These are phyloP conservation scores for Lipomyces yamadae DNA, from an alignment of 805 yeast species.

Conservation along the genomic window DNA sequence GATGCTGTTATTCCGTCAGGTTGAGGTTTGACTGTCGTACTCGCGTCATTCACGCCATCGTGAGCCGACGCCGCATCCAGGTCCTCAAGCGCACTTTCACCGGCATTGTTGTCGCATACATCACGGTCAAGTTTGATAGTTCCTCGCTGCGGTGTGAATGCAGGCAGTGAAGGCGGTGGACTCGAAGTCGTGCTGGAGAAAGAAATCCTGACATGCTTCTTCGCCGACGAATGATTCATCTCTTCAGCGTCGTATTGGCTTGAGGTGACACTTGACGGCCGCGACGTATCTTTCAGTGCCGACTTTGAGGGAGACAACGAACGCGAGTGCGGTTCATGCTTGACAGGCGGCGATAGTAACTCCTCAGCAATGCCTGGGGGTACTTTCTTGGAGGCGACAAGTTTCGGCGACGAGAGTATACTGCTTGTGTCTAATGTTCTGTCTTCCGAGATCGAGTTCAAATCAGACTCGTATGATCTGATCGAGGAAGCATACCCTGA, in stretches of 20 bases:
- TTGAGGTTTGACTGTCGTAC: neutral
- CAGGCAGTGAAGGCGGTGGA: conserved; percentile 2
- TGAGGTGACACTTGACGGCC: conserved; percentile 28
- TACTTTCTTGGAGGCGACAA: neutral
- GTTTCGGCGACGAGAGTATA: conserved; percentile 11
- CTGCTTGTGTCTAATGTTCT: conserved; percentile 20
- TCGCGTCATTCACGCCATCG: neutral
- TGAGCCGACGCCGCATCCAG: neutral
- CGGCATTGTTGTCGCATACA: neutral
- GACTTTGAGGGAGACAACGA: conserved; percentile 23
- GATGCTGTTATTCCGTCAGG: neutral
- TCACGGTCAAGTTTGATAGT: neutral
- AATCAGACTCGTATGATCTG: conserved; percentile 30
- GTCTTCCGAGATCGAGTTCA: conserved; percentile 33
- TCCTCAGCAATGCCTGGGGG: conserved; percentile 32
- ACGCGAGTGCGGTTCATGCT: conserved; percentile 27
- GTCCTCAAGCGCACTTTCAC: neutral
- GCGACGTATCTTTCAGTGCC: conserved; percentile 24
- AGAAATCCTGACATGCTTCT: conserved; percentile 25
- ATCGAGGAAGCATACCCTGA: conserved; percentile 32
- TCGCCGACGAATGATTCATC: conserved; percentile 11
- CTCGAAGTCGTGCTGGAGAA: conserved; percentile 13
- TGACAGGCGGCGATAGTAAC: neutral
- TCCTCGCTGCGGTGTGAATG: neutral
- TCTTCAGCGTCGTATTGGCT: conserved; percentile 16